Evolutionary conservation across 768 basidiomycete genomes (phyloP), one percentile per base, ranked within the genome.

Genomic region (Kwoniella sp.): DNA sequence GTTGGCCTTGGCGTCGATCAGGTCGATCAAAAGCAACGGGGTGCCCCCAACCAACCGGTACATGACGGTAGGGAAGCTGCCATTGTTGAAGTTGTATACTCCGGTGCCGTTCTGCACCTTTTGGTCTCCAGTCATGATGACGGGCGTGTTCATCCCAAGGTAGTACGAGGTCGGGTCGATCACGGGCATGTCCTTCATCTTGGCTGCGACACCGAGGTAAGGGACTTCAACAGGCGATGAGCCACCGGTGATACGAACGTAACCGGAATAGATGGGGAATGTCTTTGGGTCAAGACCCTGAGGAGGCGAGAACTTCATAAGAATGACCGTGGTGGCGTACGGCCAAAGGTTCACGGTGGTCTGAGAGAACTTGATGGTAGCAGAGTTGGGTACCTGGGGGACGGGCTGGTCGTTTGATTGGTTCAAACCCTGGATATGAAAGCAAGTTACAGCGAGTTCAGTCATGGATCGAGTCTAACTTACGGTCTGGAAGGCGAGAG

Each of bases 251-350:
- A 73, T 46, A 49, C 76, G 56, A 58, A 85, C 80, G 75, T 78
- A 83, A 6, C 83, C 83, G 27, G 81, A 81, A 73, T 79, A 83
- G 49, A 83, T 76, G 19, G 83, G 83, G 70, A 81, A 79, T 2
- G 78, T 75, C 25, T 76, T 59, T 1, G 65, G 66, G 25, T 79
- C 74, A 50, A 78, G 68, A 11, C 77, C 73, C 0, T 61, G 60
- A 0, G 84, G 84, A 0, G 79, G 76, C 0, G 69, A 76, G 73
- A 86, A 80, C 19, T 62, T 63, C 5, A 78, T 78, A 5, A 73
- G 60, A 46, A 84, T 74, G 8, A 50, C 59, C 14, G 55, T 53
- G 2, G 60, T 60, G 29, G 53, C 27, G 26, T 73, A 67, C 3
- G 71, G 59, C 17, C 51, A 44, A 23, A 85, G 71, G 14, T 76